Evolutionary conservation across 108 stramenopile species (phyloP).

Genomic region (Pseudonitzschia pungens): DNA sequence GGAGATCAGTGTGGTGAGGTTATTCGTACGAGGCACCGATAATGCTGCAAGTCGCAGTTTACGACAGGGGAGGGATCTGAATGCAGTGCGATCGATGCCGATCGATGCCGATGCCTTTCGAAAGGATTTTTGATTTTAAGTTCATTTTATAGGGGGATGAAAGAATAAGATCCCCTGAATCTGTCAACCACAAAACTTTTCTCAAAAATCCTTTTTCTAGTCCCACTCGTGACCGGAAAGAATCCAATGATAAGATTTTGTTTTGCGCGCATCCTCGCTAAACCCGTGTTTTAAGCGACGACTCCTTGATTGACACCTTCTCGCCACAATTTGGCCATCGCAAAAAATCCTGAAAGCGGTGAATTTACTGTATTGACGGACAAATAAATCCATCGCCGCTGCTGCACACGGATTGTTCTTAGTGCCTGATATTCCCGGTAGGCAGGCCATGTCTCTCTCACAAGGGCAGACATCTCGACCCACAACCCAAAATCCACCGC

Average conservation of each 20-base stretch:
- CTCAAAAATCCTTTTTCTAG: too few relatives aligned
- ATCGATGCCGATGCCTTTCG: slow-evolving; percentile 14
- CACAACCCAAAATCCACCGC: background rate
- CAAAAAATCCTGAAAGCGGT: background rate
- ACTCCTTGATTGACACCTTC: background rate
- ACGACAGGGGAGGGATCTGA: too few relatives aligned
- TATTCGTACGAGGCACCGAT: too few relatives aligned
- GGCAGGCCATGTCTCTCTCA: too few relatives aligned
- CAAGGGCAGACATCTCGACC: background rate
- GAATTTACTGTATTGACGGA: background rate
- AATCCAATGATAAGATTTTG: background rate
- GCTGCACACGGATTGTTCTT: background rate
- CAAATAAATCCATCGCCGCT: background rate
- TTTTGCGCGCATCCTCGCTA: background rate
- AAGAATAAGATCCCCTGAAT: too few relatives aligned
- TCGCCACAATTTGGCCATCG: background rate
- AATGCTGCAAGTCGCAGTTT: too few relatives aligned
- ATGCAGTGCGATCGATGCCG: slow-evolving; percentile 5
- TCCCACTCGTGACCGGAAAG: background rate
- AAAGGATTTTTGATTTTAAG: slow-evolving; percentile 2
- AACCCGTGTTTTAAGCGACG: background rate
- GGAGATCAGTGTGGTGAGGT: too few relatives aligned
- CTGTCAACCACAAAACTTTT: too few relatives aligned
- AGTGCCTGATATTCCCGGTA: too few relatives aligned
- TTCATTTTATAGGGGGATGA: background rate